Base-by-base conservation (phyloP, 129 eudicot genomes). In the Tagetes patula region DNA sequence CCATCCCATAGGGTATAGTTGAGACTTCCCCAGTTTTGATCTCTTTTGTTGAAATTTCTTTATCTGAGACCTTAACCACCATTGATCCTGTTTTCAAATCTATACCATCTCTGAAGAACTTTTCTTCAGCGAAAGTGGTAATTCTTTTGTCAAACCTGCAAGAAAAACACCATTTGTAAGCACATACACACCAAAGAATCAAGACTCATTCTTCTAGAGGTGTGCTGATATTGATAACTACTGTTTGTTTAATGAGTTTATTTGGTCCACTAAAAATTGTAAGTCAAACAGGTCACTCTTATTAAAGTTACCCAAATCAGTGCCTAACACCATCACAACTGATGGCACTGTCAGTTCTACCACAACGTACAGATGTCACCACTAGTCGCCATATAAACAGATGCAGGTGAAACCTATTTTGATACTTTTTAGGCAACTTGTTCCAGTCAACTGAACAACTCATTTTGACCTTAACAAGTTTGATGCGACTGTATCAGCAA, bases 61-160 rank as follows among this genome's bases (percentile, higher is more conserved):
- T 80, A 43, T 84, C 96, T 9, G 95, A 67, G 61, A 91, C 95
- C 52, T 86, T 88, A 40, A 86, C 88, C 74, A 91, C 97, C 96
- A 91, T 91, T 45, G 89, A 75, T 54, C 97, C 97, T 33, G 89
- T 91, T 83, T 82, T 88, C 52, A 91, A 67, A 79, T 88, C 89
- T 48, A 91, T 91, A 37, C 97, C 97, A 59, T 88, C 96, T 81
- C 97, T 91, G 52, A 77, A 78, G 61, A 91, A 91, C 86, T 91
- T 91, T 64, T 81, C 92, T 76, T 91, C 97, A 10, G 97, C 97
- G 60, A 91, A 91, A 65, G 86, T 68, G 11, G 97, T 91, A 37
- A 91, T 91, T 81, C 97, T 77, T 79, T 88, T 88, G 85, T 91
- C 97, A 91, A 91, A 91, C 97, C 97, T 91, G 80, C 79, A 69